Evolutionary conservation across 768 basidiomycete genomes (phyloP).

Genomic region (Agrocybe pediades): DNA sequence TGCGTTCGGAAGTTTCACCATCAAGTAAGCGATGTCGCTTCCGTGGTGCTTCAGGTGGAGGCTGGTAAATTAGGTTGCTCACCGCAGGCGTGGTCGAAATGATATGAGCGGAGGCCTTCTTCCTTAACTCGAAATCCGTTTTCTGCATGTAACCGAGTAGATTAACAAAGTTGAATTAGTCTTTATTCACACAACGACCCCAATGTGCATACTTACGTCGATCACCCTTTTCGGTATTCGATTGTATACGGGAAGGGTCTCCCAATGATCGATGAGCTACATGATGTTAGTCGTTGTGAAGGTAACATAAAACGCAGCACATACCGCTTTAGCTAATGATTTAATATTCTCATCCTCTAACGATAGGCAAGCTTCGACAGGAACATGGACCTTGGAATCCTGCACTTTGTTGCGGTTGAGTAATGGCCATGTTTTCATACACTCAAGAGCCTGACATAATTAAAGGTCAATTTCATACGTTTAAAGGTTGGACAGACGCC

Average conservation of each 20-base stretch:
- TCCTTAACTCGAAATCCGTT: no score
- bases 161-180: no score
- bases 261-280: constrained; percentile 84
- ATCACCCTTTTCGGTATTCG: constrained; percentile 79
- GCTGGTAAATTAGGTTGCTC: background rate
- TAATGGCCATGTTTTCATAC: constrained; percentile 79
- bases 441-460: constrained; percentile 56
- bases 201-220: constrained; percentile 26
- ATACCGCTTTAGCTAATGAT: constrained; percentile 56
- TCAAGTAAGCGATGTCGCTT: background rate
- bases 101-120: background rate
- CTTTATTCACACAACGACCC: no score
- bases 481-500: constrained; percentile 21
- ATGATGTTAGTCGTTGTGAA: background rate
- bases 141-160: background rate
- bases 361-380: constrained; percentile 55
- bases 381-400: constrained; percentile 65
- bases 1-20: no score
- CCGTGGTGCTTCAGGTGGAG: background rate
- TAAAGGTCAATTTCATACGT: background rate
- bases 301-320: background rate
- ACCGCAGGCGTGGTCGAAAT: background rate
- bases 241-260: constrained; percentile 71
- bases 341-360: constrained; percentile 60
- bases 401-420: constrained; percentile 90